These are phyloP conservation scores for Halenospora varia DNA, from an alignment of 495 filamentous ascomycete species.

Conservation along the genomic window DNA sequence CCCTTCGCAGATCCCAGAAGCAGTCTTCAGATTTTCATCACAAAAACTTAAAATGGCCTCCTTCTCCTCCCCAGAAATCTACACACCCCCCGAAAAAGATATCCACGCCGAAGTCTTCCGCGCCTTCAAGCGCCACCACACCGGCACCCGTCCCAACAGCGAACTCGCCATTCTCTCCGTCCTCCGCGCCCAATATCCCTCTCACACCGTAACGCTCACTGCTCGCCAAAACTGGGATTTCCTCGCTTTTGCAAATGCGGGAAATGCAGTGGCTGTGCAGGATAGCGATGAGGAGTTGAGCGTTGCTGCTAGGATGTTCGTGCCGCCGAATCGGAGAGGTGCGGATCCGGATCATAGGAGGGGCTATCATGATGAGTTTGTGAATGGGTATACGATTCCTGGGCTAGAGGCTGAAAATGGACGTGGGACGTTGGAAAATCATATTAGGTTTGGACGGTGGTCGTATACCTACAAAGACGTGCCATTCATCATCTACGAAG, in stretches of 20 bases:
- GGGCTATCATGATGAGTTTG: background rate
- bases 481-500: background rate
- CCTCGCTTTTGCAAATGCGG: slow-evolving; percentile 23
- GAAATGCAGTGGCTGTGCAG: slow-evolving; percentile 22
- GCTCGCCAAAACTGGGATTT: slow-evolving; percentile 16
- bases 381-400: background rate
- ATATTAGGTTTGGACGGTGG: background rate
- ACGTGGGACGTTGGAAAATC: background rate
- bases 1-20: no score
- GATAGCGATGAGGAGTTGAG: slow-evolving; percentile 56
- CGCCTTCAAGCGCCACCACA: background rate
- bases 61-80: background rate
- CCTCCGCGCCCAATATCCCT: slow-evolving; percentile 23
- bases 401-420: background rate
- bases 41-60: no score
- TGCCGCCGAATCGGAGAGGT: slow-evolving; percentile 56
- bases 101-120: background rate
- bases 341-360: slow-evolving; percentile 43
- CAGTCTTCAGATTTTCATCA: no score
- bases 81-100: background rate
- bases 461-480: background rate
- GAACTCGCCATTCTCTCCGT: background rate
- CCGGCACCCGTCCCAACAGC: background rate
- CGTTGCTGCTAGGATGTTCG: slow-evolving; percentile 45
- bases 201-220: slow-evolving; percentile 24